Percentiles rank a stretch among this genome's conserved stretches.
phyloP scores from a whole-genome alignment of 2,329 filamentous ascomycete species.

The Ceratocystis ficicola region DNA sequence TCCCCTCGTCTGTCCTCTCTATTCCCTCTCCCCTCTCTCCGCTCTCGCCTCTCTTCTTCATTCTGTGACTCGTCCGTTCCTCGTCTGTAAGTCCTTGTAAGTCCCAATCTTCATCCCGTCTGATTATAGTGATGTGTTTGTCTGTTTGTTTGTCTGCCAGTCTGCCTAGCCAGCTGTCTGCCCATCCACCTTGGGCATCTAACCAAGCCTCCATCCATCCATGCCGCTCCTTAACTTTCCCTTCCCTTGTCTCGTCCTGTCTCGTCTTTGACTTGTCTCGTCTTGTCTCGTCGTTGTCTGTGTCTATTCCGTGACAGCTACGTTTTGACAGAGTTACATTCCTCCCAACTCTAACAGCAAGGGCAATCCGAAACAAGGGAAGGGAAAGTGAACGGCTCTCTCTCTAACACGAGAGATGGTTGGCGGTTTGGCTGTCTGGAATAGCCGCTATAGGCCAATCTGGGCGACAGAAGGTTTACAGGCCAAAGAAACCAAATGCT shows the following conservation, averaged over 20 bases:
- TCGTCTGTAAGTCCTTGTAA: not conserved
- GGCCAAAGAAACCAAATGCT: not conserved
- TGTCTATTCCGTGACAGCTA: slow-evolving; percentile 9
- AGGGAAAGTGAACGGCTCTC: not conserved
- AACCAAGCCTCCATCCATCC: not conserved
- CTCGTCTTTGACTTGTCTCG: slow-evolving; percentile 1
- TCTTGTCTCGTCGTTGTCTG: slow-evolving; percentile 6
- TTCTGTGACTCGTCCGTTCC: slow-evolving; percentile 5
- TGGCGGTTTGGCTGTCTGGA: not conserved
- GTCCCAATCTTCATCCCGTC: slow-evolving; percentile 5
- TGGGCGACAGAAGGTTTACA: not conserved
- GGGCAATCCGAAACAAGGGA: not conserved
- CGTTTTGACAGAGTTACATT: slow-evolving; percentile 12
- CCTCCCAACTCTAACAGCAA: slow-evolving; percentile 9
- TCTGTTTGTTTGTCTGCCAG: not conserved
- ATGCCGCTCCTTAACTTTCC: not conserved
- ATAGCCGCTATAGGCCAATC: too few species aligned
- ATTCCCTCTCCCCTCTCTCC: not conserved
- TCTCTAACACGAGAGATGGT: not conserved
- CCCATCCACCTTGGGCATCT: not conserved
- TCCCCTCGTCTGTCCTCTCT: not conserved
- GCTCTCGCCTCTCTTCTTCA: not conserved
- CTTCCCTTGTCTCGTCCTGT: slow-evolving; percentile 7
- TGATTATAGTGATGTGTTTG: not conserved
- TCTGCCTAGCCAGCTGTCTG: not conserved